Conservation (phyloP, 192 early-diverging fungal species). For the Physocladia obscura region DNA sequence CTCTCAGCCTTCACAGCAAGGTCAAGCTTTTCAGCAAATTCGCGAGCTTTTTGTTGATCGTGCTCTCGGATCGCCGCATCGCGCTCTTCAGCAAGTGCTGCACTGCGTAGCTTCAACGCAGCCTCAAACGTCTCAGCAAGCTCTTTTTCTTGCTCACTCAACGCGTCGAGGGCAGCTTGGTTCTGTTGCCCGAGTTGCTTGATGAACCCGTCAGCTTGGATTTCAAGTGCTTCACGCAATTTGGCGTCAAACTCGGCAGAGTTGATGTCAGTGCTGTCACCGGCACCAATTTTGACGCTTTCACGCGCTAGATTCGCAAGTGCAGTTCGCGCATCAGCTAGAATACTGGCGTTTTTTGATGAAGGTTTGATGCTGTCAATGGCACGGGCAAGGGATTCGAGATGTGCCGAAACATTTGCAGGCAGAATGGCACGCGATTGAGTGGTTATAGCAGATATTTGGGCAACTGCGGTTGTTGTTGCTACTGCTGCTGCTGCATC, state of each 20-base stretch:
- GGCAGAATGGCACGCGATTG: neutral
- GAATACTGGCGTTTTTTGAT: neutral
- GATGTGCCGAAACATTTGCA: neutral
- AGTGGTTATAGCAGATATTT: neutral
- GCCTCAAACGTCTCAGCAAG: constrained; percentile 5
- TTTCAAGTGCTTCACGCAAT: constrained; percentile 1
- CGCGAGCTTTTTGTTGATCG: neutral
- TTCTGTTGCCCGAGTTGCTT: constrained; percentile 1
- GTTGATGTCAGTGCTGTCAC: neutral
- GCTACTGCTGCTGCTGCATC: neutral
- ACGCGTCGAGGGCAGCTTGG: constrained; percentile 6
- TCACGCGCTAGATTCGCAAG: neutral
- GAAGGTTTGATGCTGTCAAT: constrained; percentile 10
- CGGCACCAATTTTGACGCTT: neutral
- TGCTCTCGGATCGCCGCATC: neutral
- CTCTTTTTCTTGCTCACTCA: constrained; percentile 10
- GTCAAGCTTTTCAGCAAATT: neutral
- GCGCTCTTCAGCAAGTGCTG: neutral
- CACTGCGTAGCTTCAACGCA: neutral
- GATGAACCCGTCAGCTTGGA: neutral
- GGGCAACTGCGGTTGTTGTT: neutral
- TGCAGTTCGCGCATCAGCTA: neutral
- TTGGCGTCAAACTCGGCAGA: constrained; percentile 3
- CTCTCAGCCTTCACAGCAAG: neutral
- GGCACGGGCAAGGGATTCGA: neutral